Conservation (phyloP, 495 filamentous ascomycete genomes). For the Annulohypoxylon maeteangense region DNA sequence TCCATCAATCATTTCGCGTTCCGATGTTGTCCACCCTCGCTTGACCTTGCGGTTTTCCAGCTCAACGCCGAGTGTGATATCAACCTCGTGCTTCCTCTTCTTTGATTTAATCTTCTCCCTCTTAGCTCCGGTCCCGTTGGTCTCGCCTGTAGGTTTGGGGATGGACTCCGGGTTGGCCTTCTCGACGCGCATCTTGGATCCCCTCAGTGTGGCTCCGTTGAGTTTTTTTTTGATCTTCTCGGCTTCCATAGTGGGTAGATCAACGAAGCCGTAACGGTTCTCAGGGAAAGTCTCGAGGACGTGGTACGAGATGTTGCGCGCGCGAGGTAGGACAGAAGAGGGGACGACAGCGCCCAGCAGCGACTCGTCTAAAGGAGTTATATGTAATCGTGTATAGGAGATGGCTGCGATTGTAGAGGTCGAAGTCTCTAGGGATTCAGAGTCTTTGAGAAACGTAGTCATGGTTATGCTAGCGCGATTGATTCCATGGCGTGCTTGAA, state of each 20-base stretch:
- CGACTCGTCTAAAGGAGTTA: slow-evolving; percentile 81
- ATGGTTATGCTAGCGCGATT: slow-evolving; percentile 26
- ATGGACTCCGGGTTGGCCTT: slow-evolving; percentile 69
- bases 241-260: slow-evolving; percentile 81
- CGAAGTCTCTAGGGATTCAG: slow-evolving; percentile 15
- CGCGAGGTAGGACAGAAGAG: slow-evolving; percentile 70
- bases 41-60: slow-evolving; percentile 83
- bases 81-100: slow-evolving; percentile 72
- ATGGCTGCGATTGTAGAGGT: slow-evolving; percentile 13
- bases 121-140: slow-evolving; percentile 52
- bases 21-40: slow-evolving; percentile 86
- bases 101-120: slow-evolving; percentile 58
- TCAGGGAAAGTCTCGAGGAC: slow-evolving; percentile 86
- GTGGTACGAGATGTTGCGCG: slow-evolving; percentile 85
- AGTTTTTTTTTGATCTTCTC: slow-evolving; percentile 91
- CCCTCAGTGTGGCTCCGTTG: slow-evolving; percentile 87
- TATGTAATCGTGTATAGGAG: slow-evolving; percentile 75
- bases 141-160: slow-evolving; percentile 47
- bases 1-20: slow-evolving; percentile 60
- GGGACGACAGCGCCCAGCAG: slow-evolving; percentile 76
- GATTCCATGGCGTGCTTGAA: slow-evolving; percentile 16
- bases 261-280: slow-evolving; percentile 87
- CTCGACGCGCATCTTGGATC: slow-evolving; percentile 85
- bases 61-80: slow-evolving; percentile 74
- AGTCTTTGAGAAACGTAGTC: slow-evolving; percentile 26